phyloP scores from a whole-genome alignment of 1,139 yeast genomes.

The Yamadazyma epiphylla region DNA sequence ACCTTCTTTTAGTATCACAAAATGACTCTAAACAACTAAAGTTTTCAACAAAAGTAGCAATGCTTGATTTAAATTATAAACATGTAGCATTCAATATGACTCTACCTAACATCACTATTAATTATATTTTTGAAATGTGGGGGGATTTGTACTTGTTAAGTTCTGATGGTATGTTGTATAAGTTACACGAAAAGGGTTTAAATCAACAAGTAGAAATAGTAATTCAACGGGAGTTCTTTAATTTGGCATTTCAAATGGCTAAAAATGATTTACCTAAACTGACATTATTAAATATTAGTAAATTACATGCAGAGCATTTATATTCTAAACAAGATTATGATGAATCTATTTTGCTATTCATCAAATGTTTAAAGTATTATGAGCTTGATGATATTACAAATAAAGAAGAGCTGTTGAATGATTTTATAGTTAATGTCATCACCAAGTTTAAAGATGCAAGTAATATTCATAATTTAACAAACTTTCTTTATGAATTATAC shows the following conservation, averaged over 20 bases:
- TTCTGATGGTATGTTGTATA: conserved; percentile 72
- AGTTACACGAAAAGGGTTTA: conserved; percentile 62
- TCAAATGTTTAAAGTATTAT: conserved; percentile 33
- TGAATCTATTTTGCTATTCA: conserved; percentile 69
- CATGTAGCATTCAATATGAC: conserved; percentile 69
- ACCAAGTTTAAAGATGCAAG: conserved; percentile 84
- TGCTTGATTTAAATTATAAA: conserved; percentile 67
- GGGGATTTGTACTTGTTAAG: conserved; percentile 59
- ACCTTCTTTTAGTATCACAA: conserved; percentile 56
- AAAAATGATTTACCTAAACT: conserved; percentile 36
- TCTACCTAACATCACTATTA: conserved; percentile 59
- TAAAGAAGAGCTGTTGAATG: conserved; percentile 17
- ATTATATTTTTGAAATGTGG: conserved; percentile 51
- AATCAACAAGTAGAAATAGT: conserved; percentile 68
- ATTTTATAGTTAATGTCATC: conserved; percentile 73
- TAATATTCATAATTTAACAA: conserved; percentile 61
- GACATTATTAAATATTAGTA: conserved; percentile 51
- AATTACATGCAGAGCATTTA: conserved; percentile 66
- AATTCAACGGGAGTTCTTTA: conserved; percentile 65
- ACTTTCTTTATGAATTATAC: conserved; percentile 59
- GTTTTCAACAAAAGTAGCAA: conserved; percentile 46
- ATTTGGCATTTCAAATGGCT: conserved; percentile 72
- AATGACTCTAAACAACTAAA: conserved; percentile 18
- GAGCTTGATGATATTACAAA: conserved; percentile 11
- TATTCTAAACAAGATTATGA: conserved; percentile 62